These are phyloP conservation scores for Fusarium chaquense DNA, from an alignment of 2,329 filamentous ascomycete species.

Conservation along the genomic window DNA sequence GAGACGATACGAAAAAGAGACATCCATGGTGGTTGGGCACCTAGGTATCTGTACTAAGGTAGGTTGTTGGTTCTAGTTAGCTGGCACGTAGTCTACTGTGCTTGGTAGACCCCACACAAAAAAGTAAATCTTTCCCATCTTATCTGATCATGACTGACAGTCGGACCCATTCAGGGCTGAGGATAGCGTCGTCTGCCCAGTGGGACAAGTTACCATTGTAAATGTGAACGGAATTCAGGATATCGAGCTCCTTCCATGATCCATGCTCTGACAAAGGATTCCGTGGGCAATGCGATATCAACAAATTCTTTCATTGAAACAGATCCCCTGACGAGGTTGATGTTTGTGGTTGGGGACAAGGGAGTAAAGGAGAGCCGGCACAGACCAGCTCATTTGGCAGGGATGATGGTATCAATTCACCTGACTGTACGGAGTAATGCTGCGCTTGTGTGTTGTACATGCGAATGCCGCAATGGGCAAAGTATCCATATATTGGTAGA, in stretches of 20 bases:
- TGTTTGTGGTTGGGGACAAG: conserved; percentile 10
- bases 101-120: conserved; percentile 37
- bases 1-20: conserved; percentile 21
- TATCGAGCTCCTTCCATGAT: conserved; percentile 22
- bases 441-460: not conserved
- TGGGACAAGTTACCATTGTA: conserved; percentile 8
- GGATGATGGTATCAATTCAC: conserved; percentile 7
- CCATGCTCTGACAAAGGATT: conserved; percentile 10
- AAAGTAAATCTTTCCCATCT: conserved; percentile 43
- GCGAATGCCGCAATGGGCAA: conserved; percentile 1
- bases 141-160: conserved; percentile 47
- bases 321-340: conserved; percentile 18
- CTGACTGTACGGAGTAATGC: conserved; percentile 35
- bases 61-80: not conserved
- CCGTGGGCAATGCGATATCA: not conserved
- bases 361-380: conserved; percentile 27
- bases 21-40: conserved; percentile 14
- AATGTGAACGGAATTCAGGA: conserved; percentile 1
- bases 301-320: conserved; percentile 38
- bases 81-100: conserved; percentile 5
- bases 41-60: not conserved
- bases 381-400: conserved; percentile 24
- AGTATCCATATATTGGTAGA: not conserved
- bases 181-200: conserved; percentile 3
- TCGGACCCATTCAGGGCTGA: conserved; percentile 38